Evolutionary conservation across 768 basidiomycete genomes (phyloP), one percentile per base, ranked within the genome.

Genomic region (Aureoboletus auriporus): DNA sequence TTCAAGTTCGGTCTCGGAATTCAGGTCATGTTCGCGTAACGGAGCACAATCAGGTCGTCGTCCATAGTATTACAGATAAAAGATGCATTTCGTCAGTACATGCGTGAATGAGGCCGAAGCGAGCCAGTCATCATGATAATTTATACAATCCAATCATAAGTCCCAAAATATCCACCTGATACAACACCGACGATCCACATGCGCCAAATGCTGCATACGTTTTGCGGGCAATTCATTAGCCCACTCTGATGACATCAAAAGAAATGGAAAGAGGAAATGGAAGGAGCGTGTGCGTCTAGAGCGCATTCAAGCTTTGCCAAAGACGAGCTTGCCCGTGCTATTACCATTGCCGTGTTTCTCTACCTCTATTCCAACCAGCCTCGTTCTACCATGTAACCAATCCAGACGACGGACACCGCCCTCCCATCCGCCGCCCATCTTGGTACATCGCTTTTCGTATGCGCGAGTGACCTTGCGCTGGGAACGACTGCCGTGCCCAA

Each of bases 381-480:
- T 67, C 29, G 79, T 82, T 59, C 81, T 84, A 29, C 76, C 73
- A 16, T 79, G 79, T 39, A 86, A 69, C 75, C 79, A 85, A 66
- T 86, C 84, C 12, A 86, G 63, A 42, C 84, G 69, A 39, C 82
- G 74, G 27, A 87, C 80, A n/a, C 84, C 84, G 16, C 74, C 73
- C 26, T 83, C 81, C 83, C 82, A 84, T 11, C 80, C 82, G 2
- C 78, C 83, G 26, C 82, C 82, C 82, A 77, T 73, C 54, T 71
- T 73, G 47, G 70, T 67, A 50, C 84, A 86, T 29, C 85, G 70
- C 52, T 74, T 73, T 61, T 85, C 79, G 56, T 85, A 86, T 30
- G 82, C 82, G 26, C 71, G 71, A 14, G 81, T 73, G 14, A 82
- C 75, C 52, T 76, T 78, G 42, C 80, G 74, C 60, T 86, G 84